These are phyloP conservation scores for Trichoderma orchidacearum DNA, from an alignment of 495 filamentous ascomycete species.

Conservation along the genomic window DNA sequence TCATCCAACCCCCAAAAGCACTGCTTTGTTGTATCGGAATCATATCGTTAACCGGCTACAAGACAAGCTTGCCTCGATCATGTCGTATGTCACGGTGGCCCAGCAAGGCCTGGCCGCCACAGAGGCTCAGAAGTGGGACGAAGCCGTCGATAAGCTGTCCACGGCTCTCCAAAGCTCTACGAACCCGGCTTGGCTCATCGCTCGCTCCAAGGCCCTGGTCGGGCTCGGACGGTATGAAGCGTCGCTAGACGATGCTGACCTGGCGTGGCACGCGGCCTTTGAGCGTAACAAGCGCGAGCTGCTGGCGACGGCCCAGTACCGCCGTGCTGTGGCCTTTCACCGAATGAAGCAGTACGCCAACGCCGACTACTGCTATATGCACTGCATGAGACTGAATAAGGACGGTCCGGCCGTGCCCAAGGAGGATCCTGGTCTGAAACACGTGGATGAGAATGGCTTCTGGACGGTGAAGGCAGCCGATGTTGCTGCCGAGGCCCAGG, in stretches of 20 bases:
- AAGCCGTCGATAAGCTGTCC: conserved; percentile 63
- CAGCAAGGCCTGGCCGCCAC: conserved; percentile 43
- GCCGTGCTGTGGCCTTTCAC: conserved; percentile 63
- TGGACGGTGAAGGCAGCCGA: conserved; percentile 20
- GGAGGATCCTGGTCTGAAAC: conserved; percentile 23
- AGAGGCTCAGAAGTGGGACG: conserved; percentile 41
- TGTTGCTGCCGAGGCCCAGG: conserved; percentile 12
- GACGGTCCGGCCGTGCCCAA: conserved; percentile 17
- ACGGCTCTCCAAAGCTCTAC: conserved; percentile 54
- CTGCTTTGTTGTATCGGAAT: too few species aligned
- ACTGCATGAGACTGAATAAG: conserved; percentile 44
- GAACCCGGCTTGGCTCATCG: conserved; percentile 72
- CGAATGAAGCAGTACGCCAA: conserved; percentile 61
- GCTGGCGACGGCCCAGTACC: conserved; percentile 68
- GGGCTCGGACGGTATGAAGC: conserved; percentile 37
- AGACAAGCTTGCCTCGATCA: conserved; percentile 3
- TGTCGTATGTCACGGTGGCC: conserved; percentile 18
- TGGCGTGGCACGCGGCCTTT: conserved; percentile 52
- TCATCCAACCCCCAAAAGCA: too few species aligned
- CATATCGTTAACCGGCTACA: not conserved
- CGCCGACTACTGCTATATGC: conserved; percentile 55
- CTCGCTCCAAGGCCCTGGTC: conserved; percentile 73
- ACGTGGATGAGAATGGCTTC: conserved; percentile 23
- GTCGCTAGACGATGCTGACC: conserved; percentile 70
- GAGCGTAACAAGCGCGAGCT: conserved; percentile 63